Conservation (phyloP, 352 stramenopile genomes). For the Aphanomyces stellatus region DNA sequence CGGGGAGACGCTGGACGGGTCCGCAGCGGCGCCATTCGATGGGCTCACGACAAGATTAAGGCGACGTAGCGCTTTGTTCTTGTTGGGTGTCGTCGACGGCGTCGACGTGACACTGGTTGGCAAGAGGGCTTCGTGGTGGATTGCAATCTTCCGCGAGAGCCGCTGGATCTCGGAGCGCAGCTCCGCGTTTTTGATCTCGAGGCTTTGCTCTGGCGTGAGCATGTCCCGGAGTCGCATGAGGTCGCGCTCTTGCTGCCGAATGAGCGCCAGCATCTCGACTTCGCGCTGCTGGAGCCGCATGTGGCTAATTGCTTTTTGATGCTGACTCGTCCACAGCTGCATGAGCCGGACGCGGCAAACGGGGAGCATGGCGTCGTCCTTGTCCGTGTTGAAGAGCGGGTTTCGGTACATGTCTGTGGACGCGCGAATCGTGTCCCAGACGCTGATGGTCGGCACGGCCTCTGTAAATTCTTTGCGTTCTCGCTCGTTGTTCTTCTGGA, state of each 20-base stretch:
- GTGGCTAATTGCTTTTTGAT: constrained; percentile 82
- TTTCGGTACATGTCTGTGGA: constrained; percentile 78
- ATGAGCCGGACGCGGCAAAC: constrained; percentile 81
- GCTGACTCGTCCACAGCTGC: constrained; percentile 79
- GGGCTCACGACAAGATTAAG: constrained; percentile 1
- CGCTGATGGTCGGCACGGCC: constrained; percentile 59
- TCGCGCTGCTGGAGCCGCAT: constrained; percentile 82
- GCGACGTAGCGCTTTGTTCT: constrained; percentile 1
- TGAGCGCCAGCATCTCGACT: constrained; percentile 74
- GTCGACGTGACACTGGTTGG: neutral
- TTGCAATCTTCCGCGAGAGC: constrained; percentile 7
- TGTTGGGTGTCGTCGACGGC: neutral
- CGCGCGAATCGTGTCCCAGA: constrained; percentile 78
- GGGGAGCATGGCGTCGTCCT: constrained; percentile 65
- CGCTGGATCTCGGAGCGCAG: constrained; percentile 54
- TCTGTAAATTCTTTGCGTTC: constrained; percentile 56
- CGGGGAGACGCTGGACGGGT: neutral
- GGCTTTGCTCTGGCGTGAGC: constrained; percentile 46
- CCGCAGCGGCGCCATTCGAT: neutral
- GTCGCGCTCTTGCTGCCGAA: constrained; percentile 72
- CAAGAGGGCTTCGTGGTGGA: neutral
- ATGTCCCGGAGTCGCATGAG: constrained; percentile 55
- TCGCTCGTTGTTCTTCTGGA: constrained; percentile 84
- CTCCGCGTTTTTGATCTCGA: constrained; percentile 51
- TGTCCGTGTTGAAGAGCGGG: constrained; percentile 57